Evolutionary conservation across 2,329 filamentous ascomycete genomes (phyloP), one percentile per base, ranked within the genome.

Genomic region (Leptographium flavum): DNA sequence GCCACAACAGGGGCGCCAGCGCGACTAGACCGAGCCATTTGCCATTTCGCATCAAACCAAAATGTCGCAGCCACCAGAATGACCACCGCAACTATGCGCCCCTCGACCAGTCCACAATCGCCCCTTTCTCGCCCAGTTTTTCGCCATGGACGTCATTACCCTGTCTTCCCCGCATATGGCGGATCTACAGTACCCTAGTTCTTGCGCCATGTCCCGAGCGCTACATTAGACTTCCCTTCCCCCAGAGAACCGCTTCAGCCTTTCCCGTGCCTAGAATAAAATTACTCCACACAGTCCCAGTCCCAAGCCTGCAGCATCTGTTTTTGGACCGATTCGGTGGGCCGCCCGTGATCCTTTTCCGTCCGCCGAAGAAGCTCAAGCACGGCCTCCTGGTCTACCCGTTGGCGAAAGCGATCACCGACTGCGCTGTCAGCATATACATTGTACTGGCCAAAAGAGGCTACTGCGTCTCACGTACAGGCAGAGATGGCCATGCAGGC

Each of bases 401-500:
- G 48, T 5, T 55, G 47, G 22, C 50, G 50, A 45, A 62, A 62
- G 25, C 53, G 52, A 32, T 60, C 54, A 19, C 59, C 59, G 38
- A 61, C 58, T 60, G 8, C n/a, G n/a, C n/a, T n/a, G n/a, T n/a
- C n/a, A n/a, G n/a, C n/a, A n/a, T n/a, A n/a, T n/a, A n/a, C n/a
- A n/a, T n/a, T n/a, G n/a, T n/a, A n/a, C n/a, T n/a, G n/a, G n/a
- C n/a, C n/a, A n/a, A n/a, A n/a, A n/a, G n/a, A n/a, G n/a, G n/a
- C n/a, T n/a, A n/a, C n/a, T n/a, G n/a, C n/a, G n/a, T n/a, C n/a
- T n/a, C n/a, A n/a, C n/a, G n/a, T 57, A 73, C 67, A 74, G 55
- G 67, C 68, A 45, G 67, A 67, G 50, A 75, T 72, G 2, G 70
- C 71, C 65, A 75, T 71, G 17, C 66, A 73, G 0, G 70, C 69